Evolutionary conservation across 2,329 filamentous ascomycete genomes (phyloP).

Genomic region (Talaromyces sp.): DNA sequence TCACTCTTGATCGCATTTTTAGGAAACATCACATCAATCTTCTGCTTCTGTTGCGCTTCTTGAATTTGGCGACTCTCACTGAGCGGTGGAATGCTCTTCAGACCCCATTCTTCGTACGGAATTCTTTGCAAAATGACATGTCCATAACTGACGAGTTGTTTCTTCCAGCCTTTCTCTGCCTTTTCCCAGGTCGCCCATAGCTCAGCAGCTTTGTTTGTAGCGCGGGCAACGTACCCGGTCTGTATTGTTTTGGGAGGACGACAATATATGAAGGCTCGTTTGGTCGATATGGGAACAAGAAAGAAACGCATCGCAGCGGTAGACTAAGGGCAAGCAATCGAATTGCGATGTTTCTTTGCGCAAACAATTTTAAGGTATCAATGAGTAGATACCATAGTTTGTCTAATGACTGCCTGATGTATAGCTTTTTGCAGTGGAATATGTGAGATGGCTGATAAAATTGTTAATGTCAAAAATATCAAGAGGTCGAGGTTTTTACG

Average conservation of each 20-base stretch:
- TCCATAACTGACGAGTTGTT: conserved; percentile 76
- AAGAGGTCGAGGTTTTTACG: background rate
- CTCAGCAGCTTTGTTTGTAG: conserved; percentile 66
- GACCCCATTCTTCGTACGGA: conserved; percentile 94
- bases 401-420: background rate
- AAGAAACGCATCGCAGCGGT: conserved; percentile 74
- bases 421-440: background rate
- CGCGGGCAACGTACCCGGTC: conserved; percentile 59
- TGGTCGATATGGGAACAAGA: conserved; percentile 86
- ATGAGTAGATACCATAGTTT: background rate
- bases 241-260: conserved; percentile 54
- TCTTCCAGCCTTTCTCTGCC: conserved; percentile 81
- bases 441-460: background rate
- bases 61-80: conserved; percentile 63
- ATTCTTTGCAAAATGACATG: conserved; percentile 83
- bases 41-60: conserved; percentile 61
- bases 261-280: conserved; percentile 87
- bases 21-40: conserved; percentile 68
- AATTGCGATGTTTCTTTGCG: background rate
- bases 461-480: background rate
- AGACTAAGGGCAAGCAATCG: background rate
- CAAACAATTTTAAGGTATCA: background rate
- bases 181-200: conserved; percentile 87
- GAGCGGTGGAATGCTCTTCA: conserved; percentile 88
- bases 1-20: conserved; percentile 62